Evolutionary conservation across 164 flowering plant species (phyloP), one percentile per base, ranked within the genome.

Genomic region (Vitis rupestris): DNA sequence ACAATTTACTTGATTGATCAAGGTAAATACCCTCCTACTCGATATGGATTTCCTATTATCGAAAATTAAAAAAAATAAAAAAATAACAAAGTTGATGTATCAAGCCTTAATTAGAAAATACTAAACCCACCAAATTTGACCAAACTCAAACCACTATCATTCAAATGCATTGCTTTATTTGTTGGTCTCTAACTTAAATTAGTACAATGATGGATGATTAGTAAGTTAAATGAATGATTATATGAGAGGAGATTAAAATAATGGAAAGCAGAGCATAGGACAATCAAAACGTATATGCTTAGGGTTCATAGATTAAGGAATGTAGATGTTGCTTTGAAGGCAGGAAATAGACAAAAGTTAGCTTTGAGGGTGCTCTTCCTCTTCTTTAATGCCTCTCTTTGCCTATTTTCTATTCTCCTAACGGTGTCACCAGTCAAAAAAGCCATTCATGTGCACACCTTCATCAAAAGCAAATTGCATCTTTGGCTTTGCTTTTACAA

Each of bases 261-360:
- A 50, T 50, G 13, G 53, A 50, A 13, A 50, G 53, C 13, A 4
- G 53, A 50, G 53, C 53, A 50, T 50, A 50, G 53, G 53, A 50
- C 14, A 10, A 50, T 50, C 13, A 50, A 13, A 13, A 37, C 44
- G 7, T 37, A 37, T 13, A 50, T 50, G 11, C 53, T 50, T 50
- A 50, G 53, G 53, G 13, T 13, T 50, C 53, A 50, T 50, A 50
- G 15, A 53, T 53, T 53, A 53, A n/a, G 56, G 14, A 53, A 13
- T 53, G 11, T 53, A 13, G 56, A 53, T 53, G 56, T 53, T 53
- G 56, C 56, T 53, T 53, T 11, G 56, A 53, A 53, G 56, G 56
- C 56, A 53, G 56, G 56, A 53, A 13, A 53, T 53, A 53, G 56
- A 53, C 56, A 53, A 53, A 53, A 53, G 56, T 53, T 14, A 53